phyloP scores from a whole-genome alignment of 2,329 filamentous ascomycete species.

The Alternaria triticina region DNA sequence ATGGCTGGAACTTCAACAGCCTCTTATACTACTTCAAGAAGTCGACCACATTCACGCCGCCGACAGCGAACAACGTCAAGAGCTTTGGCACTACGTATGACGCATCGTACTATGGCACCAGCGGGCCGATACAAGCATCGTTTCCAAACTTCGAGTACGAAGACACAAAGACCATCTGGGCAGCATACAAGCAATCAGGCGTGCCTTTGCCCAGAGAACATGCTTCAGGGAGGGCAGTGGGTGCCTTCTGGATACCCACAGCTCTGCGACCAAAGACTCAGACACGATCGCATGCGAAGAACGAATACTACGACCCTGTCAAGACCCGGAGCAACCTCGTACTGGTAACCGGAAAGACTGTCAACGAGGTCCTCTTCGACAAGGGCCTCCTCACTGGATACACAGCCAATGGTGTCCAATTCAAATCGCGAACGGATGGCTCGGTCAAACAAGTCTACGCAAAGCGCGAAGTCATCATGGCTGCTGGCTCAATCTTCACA shows the following conservation, averaged over 20 bases:
- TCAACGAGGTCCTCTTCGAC: conserved; percentile 34
- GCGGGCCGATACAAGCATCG: conserved; percentile 32
- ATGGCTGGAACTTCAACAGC: conserved; percentile 50
- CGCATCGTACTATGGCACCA: conserved; percentile 29
- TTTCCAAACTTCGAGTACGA: conserved; percentile 36
- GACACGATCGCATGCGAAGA: conserved; percentile 45
- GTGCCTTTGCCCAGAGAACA: conserved; percentile 33
- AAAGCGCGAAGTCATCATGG: conserved; percentile 62
- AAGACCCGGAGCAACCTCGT: conserved; percentile 30
- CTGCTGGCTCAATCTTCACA: conserved; percentile 64
- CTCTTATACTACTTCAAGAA: conserved; percentile 42
- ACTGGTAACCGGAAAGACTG: conserved; percentile 28
- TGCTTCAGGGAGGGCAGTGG: conserved; percentile 34
- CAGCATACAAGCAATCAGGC: conserved; percentile 23
- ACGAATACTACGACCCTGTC: conserved; percentile 33
- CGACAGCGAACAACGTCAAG: conserved; percentile 10
- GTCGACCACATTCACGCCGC: conserved; percentile 33
- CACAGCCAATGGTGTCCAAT: conserved; percentile 30
- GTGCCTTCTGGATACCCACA: conserved; percentile 39
- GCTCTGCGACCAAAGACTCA: conserved; percentile 31
- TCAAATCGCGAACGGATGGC: conserved; percentile 23
- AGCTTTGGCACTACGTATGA: conserved; percentile 36
- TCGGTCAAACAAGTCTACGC: conserved; percentile 30
- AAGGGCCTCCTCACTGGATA: conserved; percentile 17
- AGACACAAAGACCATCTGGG: conserved; percentile 28